Conservation (phyloP, 345 rosid species). For the Xanthoceras sorbifolium region DNA sequence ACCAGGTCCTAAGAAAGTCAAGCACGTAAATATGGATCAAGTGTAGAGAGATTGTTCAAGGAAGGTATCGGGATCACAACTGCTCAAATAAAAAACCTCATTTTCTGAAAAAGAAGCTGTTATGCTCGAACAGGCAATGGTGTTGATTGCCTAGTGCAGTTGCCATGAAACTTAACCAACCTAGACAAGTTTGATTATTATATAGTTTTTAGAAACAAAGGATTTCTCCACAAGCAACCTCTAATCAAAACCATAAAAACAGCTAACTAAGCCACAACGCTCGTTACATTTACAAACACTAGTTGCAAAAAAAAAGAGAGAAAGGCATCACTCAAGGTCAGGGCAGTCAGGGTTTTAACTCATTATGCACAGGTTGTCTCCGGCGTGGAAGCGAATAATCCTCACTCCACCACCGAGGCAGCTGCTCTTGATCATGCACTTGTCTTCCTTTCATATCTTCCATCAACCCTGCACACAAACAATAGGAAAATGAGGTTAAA, state of each 20-base stretch:
- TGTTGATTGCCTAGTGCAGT: no score
- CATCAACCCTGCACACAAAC: constrained; percentile 17
- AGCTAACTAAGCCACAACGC: not conserved
- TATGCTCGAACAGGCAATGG: no score
- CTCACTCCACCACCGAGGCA: constrained; percentile 29
- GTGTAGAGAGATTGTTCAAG: no score
- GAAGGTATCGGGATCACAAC: no score
- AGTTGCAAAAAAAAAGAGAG: not conserved
- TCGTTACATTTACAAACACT: not conserved
- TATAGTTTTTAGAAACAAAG: no score
- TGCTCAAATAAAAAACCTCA: no score
- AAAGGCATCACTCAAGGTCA: constrained; percentile 23
- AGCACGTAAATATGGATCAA: no score
- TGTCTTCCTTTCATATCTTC: constrained; percentile 1
- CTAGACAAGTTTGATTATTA: no score
- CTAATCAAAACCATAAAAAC: not conserved
- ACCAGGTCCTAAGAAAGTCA: not conserved
- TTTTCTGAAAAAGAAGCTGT: no score
- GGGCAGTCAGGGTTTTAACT: constrained; percentile 33
- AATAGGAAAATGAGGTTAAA: not conserved
- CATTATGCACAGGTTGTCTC: constrained; percentile 32
- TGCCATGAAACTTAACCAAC: no score
- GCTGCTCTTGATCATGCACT: not conserved
- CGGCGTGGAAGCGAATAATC: constrained; percentile 22
- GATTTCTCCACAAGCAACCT: no score